A percentile compares a stretch with the other conserved stretches of the same genome.
Conservation (phyloP, 1,284 basidiomycete species). For the Acaromyces ingoldii region DNA sequence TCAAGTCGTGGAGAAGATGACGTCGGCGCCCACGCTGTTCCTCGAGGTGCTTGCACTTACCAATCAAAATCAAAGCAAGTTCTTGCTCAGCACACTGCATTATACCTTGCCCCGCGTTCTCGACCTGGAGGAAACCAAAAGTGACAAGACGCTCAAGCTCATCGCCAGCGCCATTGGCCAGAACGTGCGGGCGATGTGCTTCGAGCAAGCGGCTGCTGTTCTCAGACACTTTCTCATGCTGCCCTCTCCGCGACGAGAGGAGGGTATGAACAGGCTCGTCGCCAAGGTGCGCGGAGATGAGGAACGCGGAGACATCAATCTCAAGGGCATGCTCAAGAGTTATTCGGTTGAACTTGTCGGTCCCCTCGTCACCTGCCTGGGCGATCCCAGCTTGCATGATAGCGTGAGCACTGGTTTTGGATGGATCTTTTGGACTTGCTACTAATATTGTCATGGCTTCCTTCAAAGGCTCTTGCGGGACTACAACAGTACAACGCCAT, state of each 20-base stretch:
- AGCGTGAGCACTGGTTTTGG: no score
- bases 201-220: conserved; percentile 38
- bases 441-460: no score
- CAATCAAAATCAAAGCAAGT: conserved; percentile 39
- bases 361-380: conserved; percentile 42
- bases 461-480: conserved; percentile 31
- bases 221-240: conserved; percentile 33
- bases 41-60: conserved; percentile 35
- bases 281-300: background rate
- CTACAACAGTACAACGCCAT: conserved; percentile 37
- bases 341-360: conserved; percentile 36
- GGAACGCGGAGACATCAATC: background rate
- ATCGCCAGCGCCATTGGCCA: conserved; percentile 35
- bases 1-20: conserved; percentile 32
- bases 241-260: background rate
- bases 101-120: conserved; percentile 43
- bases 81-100: conserved; percentile 41
- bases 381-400: conserved; percentile 21
- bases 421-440: no score
- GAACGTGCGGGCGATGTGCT: conserved; percentile 34
- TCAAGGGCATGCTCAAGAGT: conserved; percentile 5
- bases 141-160: conserved; percentile 23
- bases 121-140: conserved; percentile 23
- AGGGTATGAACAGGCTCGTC: conserved; percentile 4
- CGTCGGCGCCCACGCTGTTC: conserved; percentile 35